Evolutionary conservation across 2,329 filamentous ascomycete genomes (phyloP).

Genomic region (Dactylonectria estremocensis): DNA sequence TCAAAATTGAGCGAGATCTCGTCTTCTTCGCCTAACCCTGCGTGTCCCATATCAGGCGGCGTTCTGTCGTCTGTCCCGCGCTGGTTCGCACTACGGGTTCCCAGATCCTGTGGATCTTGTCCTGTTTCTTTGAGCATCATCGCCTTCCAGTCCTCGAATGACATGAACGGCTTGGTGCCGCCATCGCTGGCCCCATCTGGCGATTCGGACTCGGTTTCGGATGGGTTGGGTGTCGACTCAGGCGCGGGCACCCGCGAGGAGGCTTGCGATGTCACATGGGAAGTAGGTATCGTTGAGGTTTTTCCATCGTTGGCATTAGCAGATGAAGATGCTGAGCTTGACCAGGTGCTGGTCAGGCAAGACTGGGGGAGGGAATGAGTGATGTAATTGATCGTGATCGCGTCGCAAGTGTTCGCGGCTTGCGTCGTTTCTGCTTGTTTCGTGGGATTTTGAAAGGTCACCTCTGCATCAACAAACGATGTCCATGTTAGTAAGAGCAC

Average conservation of each 20-base stretch:
- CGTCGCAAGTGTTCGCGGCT: conserved; percentile 12
- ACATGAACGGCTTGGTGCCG: conserved; percentile 77
- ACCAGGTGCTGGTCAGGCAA: conserved; percentile 78
- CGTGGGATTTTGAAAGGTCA: neutral
- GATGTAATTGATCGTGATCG: conserved; percentile 78
- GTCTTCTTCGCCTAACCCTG: conserved; percentile 87
- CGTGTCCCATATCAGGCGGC: conserved; percentile 77
- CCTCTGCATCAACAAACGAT: neutral
- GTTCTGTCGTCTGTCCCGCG: conserved; percentile 62
- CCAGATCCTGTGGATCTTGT: conserved; percentile 78
- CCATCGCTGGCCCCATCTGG: conserved; percentile 42
- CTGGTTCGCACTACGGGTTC: conserved; percentile 72
- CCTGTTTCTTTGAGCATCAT: conserved; percentile 90
- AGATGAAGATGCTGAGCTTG: conserved; percentile 49
- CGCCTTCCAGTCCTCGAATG: conserved; percentile 98
- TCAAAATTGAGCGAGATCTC: conserved; percentile 80
- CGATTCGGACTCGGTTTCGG: conserved; percentile 23
- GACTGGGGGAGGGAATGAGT: conserved; percentile 84
- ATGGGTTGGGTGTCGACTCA: conserved; percentile 2
- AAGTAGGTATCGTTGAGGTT: conserved; percentile 8
- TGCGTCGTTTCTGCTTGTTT: neutral
- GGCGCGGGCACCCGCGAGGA: conserved; percentile 20
- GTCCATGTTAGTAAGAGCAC: neutral
- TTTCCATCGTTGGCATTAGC: conserved; percentile 21
- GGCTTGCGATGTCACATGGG: conserved; percentile 25